These are phyloP conservation scores for Gracilaria gracilis DNA, from an alignment of 23 red algal species.

Conservation along the genomic window DNA sequence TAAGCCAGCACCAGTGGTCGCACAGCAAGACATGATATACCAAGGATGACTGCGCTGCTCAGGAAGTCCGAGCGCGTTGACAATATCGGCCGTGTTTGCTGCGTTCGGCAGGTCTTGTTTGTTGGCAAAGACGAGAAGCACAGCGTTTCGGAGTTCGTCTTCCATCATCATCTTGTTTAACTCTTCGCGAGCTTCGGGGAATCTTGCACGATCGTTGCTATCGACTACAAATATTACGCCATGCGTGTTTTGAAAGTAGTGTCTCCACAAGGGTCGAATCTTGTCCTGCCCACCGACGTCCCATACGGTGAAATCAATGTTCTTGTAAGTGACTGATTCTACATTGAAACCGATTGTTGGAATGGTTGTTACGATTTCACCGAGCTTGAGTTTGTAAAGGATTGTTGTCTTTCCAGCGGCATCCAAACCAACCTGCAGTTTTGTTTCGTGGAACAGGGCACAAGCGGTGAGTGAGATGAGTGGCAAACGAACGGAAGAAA, in stretches of 20 bases:
- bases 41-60: constrained; percentile 70
- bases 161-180: constrained; percentile 86
- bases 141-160: constrained; percentile 79
- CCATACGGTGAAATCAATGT: constrained; percentile 95
- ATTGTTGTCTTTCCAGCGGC: constrained; percentile 84
- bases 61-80: constrained; percentile 76
- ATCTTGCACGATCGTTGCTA: constrained; percentile 87
- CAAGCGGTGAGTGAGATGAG: not conserved
- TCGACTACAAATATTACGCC: constrained; percentile 96
- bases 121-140: constrained; percentile 84
- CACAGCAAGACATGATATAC: constrained; percentile 86
- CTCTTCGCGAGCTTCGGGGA: constrained; percentile 87
- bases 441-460: not conserved
- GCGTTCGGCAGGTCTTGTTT: constrained; percentile 88
- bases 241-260: constrained; percentile 93
- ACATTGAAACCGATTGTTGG: constrained; percentile 89
- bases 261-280: constrained; percentile 69
- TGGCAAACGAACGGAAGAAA: not conserved
- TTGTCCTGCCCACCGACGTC: constrained; percentile 96
- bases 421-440: constrained; percentile 38
- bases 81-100: constrained; percentile 62
- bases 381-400: constrained; percentile 93
- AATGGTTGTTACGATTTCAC: constrained; percentile 96
- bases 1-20: constrained; percentile 84
- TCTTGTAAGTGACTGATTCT: constrained; percentile 83